Evolutionary conservation across 495 filamentous ascomycete species (phyloP).

Genomic region (Penicillium diatomitis): DNA sequence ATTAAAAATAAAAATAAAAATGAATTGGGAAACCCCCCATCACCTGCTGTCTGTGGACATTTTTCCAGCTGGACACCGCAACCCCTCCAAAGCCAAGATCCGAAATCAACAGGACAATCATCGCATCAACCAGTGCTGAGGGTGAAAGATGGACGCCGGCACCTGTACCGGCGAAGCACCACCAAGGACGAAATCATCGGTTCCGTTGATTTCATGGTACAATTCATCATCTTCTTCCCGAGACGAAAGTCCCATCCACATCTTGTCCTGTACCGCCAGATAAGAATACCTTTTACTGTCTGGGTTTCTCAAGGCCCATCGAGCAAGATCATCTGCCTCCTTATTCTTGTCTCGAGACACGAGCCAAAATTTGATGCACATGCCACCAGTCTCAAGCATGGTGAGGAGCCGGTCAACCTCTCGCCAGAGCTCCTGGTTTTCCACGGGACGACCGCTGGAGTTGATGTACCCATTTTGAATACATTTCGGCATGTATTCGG

Average conservation of each 20-base stretch:
- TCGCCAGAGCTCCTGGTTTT: slow-evolving; percentile 38
- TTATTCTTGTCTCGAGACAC: slow-evolving; percentile 29
- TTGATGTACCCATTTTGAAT: slow-evolving; percentile 26
- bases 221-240: too few relatives aligned
- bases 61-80: too few relatives aligned
- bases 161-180: too few relatives aligned
- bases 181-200: too few relatives aligned
- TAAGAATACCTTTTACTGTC: neutral
- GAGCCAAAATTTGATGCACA: slow-evolving; percentile 34
- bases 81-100: neutral
- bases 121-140: neutral
- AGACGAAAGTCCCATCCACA: neutral
- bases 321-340: slow-evolving; percentile 32
- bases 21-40: too few relatives aligned
- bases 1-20: too few relatives aligned
- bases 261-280: neutral
- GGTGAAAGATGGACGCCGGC: neutral
- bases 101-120: neutral
- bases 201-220: too few relatives aligned
- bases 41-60: too few relatives aligned
- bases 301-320: slow-evolving; percentile 10
- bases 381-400: slow-evolving; percentile 8
- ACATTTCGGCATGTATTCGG: slow-evolving; percentile 19
- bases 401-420: slow-evolving; percentile 26
- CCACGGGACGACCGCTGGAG: slow-evolving; percentile 12